Percentiles rank a stretch among this genome's conserved stretches.
These are phyloP conservation scores for Colletotrichum zoysiae DNA, from an alignment of 2,329 filamentous ascomycete genomes.

Conservation along the genomic window DNA sequence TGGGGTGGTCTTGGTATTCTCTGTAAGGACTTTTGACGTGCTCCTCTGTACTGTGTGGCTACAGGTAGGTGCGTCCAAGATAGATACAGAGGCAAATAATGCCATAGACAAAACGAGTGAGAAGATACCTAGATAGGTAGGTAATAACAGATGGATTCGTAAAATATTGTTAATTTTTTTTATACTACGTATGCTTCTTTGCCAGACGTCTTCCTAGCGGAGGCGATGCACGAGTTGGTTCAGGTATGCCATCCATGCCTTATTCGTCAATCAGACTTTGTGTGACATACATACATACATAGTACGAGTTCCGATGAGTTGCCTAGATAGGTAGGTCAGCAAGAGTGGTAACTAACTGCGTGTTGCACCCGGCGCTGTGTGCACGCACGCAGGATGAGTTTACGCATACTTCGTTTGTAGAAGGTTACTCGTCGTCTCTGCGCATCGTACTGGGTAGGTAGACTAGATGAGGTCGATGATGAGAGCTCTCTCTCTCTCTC, in stretches of 20 bases:
- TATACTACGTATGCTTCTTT: no score
- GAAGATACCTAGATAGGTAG: no score
- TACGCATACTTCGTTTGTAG: not conserved
- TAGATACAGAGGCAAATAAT: not conserved
- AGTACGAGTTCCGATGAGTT: not conserved
- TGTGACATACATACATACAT: no score
- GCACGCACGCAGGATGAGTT: not conserved
- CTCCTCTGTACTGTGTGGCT: constrained; percentile 5
- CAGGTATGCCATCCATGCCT: not conserved
- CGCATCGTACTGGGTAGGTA: no score
- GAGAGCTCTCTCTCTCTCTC: no score
- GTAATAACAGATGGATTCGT: not conserved
- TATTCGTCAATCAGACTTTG: constrained; percentile 2
- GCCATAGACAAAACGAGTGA: not conserved
- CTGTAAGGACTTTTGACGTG: no score
- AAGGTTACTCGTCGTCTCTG: not conserved
- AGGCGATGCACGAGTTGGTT: not conserved
- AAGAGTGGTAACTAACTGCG: not conserved
- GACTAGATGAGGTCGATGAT: not conserved
- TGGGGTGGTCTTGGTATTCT: no score
- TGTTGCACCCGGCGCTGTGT: not conserved
- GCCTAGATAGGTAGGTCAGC: not conserved
- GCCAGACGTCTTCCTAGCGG: not conserved
- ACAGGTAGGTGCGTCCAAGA: constrained; percentile 12
- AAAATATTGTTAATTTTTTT: not conserved